phyloP scores from a whole-genome alignment of 1,284 basidiomycete genomes.

The Pseudozyma flocculosa region DNA sequence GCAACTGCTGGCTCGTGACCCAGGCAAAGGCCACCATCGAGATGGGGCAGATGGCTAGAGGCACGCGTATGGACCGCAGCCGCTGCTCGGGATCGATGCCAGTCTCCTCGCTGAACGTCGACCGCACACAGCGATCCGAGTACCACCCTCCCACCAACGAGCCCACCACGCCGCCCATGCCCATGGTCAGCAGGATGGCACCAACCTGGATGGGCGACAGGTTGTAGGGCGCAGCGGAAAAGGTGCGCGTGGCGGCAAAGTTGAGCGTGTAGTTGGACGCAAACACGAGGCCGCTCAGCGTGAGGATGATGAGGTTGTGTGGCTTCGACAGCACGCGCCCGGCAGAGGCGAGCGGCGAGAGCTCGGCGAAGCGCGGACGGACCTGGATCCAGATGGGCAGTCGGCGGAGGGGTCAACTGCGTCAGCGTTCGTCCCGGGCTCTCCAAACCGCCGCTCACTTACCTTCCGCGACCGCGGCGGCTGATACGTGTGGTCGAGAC shows the following conservation, averaged over 20 bases:
- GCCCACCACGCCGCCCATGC: conserved; percentile 67
- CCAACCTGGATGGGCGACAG: conserved; percentile 15
- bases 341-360: conserved; percentile 10
- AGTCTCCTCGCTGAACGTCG: conserved; percentile 57
- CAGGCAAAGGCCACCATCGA: conserved; percentile 3
- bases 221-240: conserved; percentile 12
- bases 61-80: neutral
- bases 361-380: conserved; percentile 14
- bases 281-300: conserved; percentile 7
- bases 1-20: neutral
- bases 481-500: neutral
- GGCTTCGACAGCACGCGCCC: conserved; percentile 13
- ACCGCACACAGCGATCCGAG: conserved; percentile 70
- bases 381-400: neutral
- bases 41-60: conserved; percentile 3
- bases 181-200: conserved; percentile 15
- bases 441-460: too few species aligned
- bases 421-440: neutral
- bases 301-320: conserved; percentile 14
- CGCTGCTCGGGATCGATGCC: neutral
- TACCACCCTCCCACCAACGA: conserved; percentile 74
- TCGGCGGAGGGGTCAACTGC: too few species aligned
- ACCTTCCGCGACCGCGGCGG: neutral
- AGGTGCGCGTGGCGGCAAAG: conserved; percentile 12
- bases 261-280: conserved; percentile 14